Evolutionary conservation across 2,329 filamentous ascomycete genomes (phyloP).

Genomic region (Dendrostoma leiphaemia): DNA sequence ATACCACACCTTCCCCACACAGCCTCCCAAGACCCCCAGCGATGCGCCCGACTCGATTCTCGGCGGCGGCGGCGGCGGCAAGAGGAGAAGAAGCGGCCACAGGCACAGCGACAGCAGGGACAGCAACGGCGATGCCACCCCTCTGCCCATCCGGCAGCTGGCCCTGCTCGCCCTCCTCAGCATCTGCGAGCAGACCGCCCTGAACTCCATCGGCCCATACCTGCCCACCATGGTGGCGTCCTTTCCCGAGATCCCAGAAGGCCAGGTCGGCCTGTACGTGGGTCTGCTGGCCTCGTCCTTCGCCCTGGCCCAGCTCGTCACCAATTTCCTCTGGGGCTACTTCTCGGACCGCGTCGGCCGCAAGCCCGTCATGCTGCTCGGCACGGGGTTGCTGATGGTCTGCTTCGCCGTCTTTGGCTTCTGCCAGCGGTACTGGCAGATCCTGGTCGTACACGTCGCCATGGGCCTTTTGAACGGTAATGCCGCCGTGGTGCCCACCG

Average conservation of each 20-base stretch:
- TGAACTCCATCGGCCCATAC: conserved; percentile 96
- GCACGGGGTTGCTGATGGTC: conserved; percentile 76
- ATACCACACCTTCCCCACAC: conserved; percentile 80
- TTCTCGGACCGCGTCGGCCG: conserved; percentile 75
- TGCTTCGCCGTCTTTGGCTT: conserved; percentile 90
- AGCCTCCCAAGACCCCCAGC: conserved; percentile 66
- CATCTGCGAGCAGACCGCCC: conserved; percentile 88
- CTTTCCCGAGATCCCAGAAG: conserved; percentile 74
- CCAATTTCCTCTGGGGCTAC: conserved; percentile 90
- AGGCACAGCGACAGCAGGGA: conserved; percentile 25
- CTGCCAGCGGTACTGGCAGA: conserved; percentile 77
- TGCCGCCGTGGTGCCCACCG: conserved; percentile 89
- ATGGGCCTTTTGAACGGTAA: conserved; percentile 97
- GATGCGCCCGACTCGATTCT: conserved; percentile 37
- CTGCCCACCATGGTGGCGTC: conserved; percentile 86
- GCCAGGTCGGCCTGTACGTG: conserved; percentile 80
- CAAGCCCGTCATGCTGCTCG: conserved; percentile 78
- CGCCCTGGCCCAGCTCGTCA: conserved; percentile 86
- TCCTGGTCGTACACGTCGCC: conserved; percentile 78
- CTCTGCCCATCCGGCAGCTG: conserved; percentile 80
- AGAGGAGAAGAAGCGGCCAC: background rate
- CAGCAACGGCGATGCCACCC: conserved; percentile 55
- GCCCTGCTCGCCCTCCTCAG: conserved; percentile 83
- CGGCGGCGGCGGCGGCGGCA: background rate
- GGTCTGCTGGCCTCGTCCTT: conserved; percentile 89